Percentiles rank a stretch among this genome's conserved stretches.
phyloP scores from a whole-genome alignment of 106 monocot genomes.

The Platanthera zijinensis region DNA sequence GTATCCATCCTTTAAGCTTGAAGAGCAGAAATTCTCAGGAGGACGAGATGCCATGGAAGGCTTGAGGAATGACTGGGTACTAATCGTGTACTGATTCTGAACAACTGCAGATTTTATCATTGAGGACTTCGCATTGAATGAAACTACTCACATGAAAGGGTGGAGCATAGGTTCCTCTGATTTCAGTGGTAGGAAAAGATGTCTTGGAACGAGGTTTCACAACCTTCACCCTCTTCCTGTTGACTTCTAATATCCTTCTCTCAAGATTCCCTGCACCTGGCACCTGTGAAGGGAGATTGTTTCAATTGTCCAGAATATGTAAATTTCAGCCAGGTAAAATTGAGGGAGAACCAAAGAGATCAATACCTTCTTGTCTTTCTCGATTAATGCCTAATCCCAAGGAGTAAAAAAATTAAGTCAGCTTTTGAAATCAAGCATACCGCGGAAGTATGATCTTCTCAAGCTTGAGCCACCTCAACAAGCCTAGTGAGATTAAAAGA shows the following conservation, averaged over 20 bases:
- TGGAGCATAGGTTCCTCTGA: slow-evolving; percentile 81
- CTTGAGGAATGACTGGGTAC: too few species aligned
- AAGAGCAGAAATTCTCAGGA: too few species aligned
- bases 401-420: background rate
- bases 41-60: too few species aligned
- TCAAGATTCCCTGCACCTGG: slow-evolving; percentile 69
- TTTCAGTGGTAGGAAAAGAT: slow-evolving; percentile 76
- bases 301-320: background rate
- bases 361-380: slow-evolving; percentile 82
- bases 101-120: background rate
- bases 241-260: slow-evolving; percentile 83
- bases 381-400: slow-evolving; percentile 52
- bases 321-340: background rate
- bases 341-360: background rate
- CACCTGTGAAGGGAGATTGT: slow-evolving; percentile 34
- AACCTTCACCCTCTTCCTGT: slow-evolving; percentile 87
- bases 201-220: slow-evolving; percentile 94
- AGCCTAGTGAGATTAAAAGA: too few species aligned
- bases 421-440: background rate
- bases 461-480: too few species aligned
- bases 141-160: slow-evolving; percentile 81
- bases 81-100: too few species aligned
- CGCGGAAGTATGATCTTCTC: too few species aligned
- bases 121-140: background rate
- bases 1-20: too few species aligned